Percentiles rank a stretch among this genome's conserved stretches.
Evolutionary conservation across 1,284 basidiomycete species (phyloP).

Genomic region (Abortiporus biennis): DNA sequence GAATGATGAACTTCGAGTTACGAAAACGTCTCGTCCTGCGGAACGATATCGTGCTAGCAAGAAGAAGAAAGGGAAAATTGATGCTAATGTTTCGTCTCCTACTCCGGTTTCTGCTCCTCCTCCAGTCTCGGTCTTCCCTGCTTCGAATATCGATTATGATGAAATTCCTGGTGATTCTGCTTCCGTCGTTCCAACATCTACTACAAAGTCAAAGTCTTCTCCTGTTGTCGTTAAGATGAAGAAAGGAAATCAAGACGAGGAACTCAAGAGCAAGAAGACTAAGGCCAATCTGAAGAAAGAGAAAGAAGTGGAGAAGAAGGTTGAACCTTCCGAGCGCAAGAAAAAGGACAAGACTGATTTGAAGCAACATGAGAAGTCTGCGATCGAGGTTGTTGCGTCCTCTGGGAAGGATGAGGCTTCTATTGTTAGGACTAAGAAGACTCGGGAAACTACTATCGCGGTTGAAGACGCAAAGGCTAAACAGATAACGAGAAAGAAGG

Average conservation of each 20-base stretch:
- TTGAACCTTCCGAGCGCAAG: not conserved
- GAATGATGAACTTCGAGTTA: slow-evolving; percentile 10
- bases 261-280: not conserved
- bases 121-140: not conserved
- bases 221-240: not conserved
- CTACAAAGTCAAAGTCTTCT: slow-evolving; percentile 3
- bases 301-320: not conserved
- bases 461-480: not conserved
- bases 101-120: too few relatives aligned
- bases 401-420: too few relatives aligned
- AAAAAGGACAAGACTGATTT: not conserved
- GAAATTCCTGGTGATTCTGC: slow-evolving; percentile 13
- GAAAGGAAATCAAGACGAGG: not conserved
- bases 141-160: slow-evolving; percentile 19
- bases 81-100: slow-evolving; percentile 17
- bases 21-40: slow-evolving; percentile 12
- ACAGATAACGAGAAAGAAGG: not conserved
- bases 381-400: too few relatives aligned
- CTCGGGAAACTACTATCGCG: not conserved
- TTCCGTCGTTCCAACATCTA: not conserved
- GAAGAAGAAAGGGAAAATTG: slow-evolving; percentile 18
- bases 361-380: too few relatives aligned
- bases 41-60: slow-evolving; percentile 11
- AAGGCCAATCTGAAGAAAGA: slow-evolving; percentile 4
- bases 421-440: not conserved